Evolutionary conservation across 306 rosid genomes (phyloP).

Genomic region (Prinsepia uniflora): DNA sequence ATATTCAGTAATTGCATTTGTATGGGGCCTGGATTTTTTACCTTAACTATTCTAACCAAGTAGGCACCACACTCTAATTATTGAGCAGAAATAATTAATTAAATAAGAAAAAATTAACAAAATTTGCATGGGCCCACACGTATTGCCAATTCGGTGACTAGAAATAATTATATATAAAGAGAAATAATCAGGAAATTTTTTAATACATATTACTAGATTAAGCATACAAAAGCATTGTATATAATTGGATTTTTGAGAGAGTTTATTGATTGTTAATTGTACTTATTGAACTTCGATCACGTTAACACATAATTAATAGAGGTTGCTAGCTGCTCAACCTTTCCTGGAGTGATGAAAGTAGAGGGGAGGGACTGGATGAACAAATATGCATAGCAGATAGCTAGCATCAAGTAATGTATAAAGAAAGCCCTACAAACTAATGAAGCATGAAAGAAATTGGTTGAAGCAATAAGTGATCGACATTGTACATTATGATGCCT

Average conservation of each 20-base stretch:
- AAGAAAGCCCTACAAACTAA: neutral
- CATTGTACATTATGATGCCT: slow-evolving; percentile 12
- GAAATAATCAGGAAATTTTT: no score
- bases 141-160: neutral
- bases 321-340: neutral
- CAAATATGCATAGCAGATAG: no score
- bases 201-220: no score
- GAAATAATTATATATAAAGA: no score
- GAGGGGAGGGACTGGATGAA: neutral
- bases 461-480: slow-evolving; percentile 12
- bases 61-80: neutral
- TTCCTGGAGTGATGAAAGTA: no score
- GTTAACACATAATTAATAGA: neutral
- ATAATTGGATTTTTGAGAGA: no score
- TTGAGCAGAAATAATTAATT: neutral
- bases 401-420: neutral
- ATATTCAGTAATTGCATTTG: slow-evolving; percentile 2
- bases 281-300: neutral
- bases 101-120: neutral
- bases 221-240: no score
- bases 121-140: neutral
- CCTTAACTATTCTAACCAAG: neutral
- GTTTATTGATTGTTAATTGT: neutral
- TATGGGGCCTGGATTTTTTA: neutral
- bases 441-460: neutral